Base-by-base conservation (phyloP, 1,284 basidiomycete genomes). In the Porodaedalea pini region DNA sequence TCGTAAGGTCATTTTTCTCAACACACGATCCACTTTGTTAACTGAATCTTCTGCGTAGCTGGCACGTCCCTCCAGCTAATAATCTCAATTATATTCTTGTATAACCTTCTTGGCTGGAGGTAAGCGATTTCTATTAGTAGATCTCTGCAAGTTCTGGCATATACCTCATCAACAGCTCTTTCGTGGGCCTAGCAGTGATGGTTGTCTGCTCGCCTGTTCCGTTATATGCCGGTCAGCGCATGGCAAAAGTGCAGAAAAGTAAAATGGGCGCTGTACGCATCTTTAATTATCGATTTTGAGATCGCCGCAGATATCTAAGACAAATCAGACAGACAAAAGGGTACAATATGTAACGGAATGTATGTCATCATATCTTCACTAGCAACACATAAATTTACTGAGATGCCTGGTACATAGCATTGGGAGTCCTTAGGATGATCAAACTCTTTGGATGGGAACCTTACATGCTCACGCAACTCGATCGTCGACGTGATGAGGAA, bases 371-470 rank as follows among this genome's bases (percentile, higher is more conserved):
- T 34, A 34, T 34, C 32, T 6, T 6, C 32, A 5, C 27, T 2
- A 11, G n/a, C 8, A 13, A 37, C 31, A 7, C 25, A 34, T 17
- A 21, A 4, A 10, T 23, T 8, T 13, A 31, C 17, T 17, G 45
- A 36, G 10, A 40, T 29, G 32, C 4, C 19, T 47, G 32, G 15
- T 39, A 39, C 25, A 25, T 39, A 67, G 65, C 59, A 19, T 51
- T 67, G 63, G 67, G 65, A 31, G 61, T 71, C 2, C 57, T 73
- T 7, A 67, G 77, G 10, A 78, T 79, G 70, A 70, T 82, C 69
- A 85, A 85, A 67, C 77, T 85, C 61, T 86, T 86, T 62, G 82
- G 75, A 7, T 84, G 81, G 81, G 80, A 82, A 61, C 65, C 65
- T 4, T 70, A 73, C 31, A 75, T 81, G 63, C 68, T 73, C 50